Evolutionary conservation across 1,284 basidiomycete species (phyloP).

Genomic region (Tilletia setariae): DNA sequence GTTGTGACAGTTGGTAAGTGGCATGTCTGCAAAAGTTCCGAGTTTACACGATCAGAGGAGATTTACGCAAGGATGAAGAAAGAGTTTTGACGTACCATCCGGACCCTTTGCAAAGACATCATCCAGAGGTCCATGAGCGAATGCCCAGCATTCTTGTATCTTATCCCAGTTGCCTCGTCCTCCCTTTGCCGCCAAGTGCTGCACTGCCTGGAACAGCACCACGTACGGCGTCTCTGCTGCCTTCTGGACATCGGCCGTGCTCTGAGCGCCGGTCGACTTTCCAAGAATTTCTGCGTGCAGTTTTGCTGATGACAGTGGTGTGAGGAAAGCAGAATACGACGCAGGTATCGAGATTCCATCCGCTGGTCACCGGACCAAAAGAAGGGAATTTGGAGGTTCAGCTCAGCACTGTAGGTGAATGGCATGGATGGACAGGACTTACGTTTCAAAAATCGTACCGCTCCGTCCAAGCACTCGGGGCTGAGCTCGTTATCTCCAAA

Average conservation of each 20-base stretch:
- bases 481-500: conserved; percentile 99
- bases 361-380: conserved; percentile 59
- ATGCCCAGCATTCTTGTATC: conserved; percentile 95
- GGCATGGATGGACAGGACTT: too few relatives aligned
- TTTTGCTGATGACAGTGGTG: conserved; percentile 88
- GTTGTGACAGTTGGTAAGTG: conserved; percentile 57
- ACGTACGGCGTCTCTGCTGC: conserved; percentile 89
- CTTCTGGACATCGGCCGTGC: conserved; percentile 54
- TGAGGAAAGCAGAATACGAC: conserved; percentile 90
- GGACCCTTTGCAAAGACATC: conserved; percentile 9
- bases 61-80: too few relatives aligned
- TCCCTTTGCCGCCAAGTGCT: conserved; percentile 58
- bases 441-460: conserved; percentile 65
- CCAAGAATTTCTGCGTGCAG: conserved; percentile 63
- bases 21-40: conserved; percentile 43
- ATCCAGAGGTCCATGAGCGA: conserved; percentile 66
- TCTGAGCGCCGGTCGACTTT: background rate
- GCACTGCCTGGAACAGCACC: conserved; percentile 88
- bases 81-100: background rate
- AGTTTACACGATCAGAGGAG: too few relatives aligned
- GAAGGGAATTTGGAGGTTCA: background rate
- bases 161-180: conserved; percentile 64
- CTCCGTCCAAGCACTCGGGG: conserved; percentile 96
- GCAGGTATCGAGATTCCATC: conserved; percentile 92
- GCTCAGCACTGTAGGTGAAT: too few relatives aligned